Evolutionary conservation across 139 green algal genomes (phyloP).

Genomic region (Haematococcus sp.): DNA sequence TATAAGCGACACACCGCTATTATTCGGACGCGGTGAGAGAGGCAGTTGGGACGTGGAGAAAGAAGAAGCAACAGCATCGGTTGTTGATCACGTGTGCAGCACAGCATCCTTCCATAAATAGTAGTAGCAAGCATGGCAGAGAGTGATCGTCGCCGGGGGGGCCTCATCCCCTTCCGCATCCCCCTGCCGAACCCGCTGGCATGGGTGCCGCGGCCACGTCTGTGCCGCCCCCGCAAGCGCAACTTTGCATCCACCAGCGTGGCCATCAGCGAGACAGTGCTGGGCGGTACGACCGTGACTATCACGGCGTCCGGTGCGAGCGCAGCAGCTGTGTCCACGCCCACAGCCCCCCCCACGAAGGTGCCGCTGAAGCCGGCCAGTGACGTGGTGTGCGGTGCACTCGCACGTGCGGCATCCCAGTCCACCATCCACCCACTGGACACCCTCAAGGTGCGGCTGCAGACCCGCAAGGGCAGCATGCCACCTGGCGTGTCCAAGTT

Average conservation of each 20-base stretch:
- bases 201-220: conserved; percentile 4
- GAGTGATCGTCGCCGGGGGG: neutral
- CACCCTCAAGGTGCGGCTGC: conserved; percentile 87
- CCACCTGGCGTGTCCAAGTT: conserved; percentile 58
- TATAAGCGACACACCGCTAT: too few relatives aligned
- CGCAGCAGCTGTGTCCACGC: neutral
- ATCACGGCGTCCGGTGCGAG: neutral
- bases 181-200: conserved; percentile 4
- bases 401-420: conserved; percentile 81
- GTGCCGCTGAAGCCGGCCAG: conserved; percentile 19
- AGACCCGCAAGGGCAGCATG: conserved; percentile 31
- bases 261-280: neutral
- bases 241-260: conserved; percentile 6
- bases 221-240: neutral
- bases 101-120: neutral
- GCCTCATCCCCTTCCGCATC: neutral
- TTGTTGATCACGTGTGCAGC: neutral
- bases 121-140: neutral
- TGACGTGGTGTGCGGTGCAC: conserved; percentile 82
- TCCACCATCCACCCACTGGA: conserved; percentile 91
- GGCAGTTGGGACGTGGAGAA: too few relatives aligned
- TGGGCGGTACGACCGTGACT: neutral
- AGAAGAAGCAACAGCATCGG: neutral
- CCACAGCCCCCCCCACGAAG: neutral
- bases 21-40: too few relatives aligned